Evolutionary conservation across 805 yeast species (phyloP), one percentile per base, ranked within the genome.

Genomic region (Starmerella floricola): DNA sequence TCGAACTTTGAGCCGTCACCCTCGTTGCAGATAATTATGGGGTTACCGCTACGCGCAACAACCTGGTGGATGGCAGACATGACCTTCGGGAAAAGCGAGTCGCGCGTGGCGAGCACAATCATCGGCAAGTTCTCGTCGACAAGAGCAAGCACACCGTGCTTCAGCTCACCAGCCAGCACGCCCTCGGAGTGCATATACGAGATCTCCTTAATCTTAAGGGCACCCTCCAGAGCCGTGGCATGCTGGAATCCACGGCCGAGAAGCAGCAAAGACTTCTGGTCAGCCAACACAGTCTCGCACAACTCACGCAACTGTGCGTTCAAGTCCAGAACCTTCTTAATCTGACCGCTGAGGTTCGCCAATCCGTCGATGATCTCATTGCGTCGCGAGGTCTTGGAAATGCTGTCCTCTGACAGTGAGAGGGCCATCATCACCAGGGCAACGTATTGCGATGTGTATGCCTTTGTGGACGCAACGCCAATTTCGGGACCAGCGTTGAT

Each of bases 151-250:
- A 85, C 95, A 66, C 99, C 99, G 61, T 91, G 99, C 65, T 91
- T 91, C 66, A 91, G 76, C 67, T 91, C 99, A 63, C 98, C 99
- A 18, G 99, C 98, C 52, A 91, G 76, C 41, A 91, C 95, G 69
- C 98, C 99, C 68, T 91, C 99, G 17, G 96, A 85, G 63, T 91
- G 99, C 85, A 91, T 91, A 64, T 91, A 91, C 2, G 97, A 88
- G 49, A 91, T 91, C 65, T 91, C 99, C 68, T 91, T 91, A 62
- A 91, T 88, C 68, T 91, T 91, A 58, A 91, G 74, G 11, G 99
- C 98, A 61, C 98, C 98, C 67, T 91, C 99, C 56, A 91, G 72
- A 19, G 98, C 97, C 50, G 95, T 79, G 12, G 99, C 98, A 63
- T 73, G 79, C 67, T 91, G 98, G 67, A 83, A 87, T 41, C 99